Evolutionary conservation across 176 grass and related monocot species (phyloP).

Genomic region (Carex myosuroides): DNA sequence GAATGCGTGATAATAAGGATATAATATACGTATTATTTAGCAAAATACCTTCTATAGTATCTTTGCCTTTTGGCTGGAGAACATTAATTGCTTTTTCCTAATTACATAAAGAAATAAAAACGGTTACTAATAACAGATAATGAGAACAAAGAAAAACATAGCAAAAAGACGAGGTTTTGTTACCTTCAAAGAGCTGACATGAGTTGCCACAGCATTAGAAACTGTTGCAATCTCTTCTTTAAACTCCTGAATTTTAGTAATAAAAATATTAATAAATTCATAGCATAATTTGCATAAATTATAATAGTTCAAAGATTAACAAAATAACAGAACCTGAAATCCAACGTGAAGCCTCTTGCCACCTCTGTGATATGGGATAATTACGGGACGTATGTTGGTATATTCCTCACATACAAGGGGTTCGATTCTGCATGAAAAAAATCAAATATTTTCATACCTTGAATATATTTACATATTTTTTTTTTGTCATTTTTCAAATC

Average conservation of each 20-base stretch:
- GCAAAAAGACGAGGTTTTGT: not conserved
- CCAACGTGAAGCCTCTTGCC: constrained; percentile 94
- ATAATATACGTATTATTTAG: constrained; percentile 8
- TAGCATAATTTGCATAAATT: constrained; percentile 13
- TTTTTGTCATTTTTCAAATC: not conserved
- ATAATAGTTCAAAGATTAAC: not conserved
- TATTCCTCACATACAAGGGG: constrained; percentile 96
- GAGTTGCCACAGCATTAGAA: constrained; percentile 43
- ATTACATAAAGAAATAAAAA: constrained; percentile 25
- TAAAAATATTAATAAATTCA: constrained; percentile 11
- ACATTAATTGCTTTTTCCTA: constrained; percentile 78
- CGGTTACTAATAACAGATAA: constrained; percentile 1
- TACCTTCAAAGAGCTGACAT: constrained; percentile 61
- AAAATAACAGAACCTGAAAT: constrained; percentile 53
- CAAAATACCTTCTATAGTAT: constrained; percentile 49
- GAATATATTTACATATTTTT: not conserved
- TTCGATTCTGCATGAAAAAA: constrained; percentile 57
- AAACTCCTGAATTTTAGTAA: constrained; percentile 61
- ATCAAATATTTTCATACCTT: not conserved
- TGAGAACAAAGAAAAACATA: not conserved
- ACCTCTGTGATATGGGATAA: constrained; percentile 94
- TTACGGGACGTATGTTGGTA: constrained; percentile 59
- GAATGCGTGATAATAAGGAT: not conserved
- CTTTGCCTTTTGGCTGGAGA: constrained; percentile 58
- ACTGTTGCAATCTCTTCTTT: constrained; percentile 52